A percentile compares a stretch with the other conserved stretches of the same genome.
These are phyloP conservation scores for Metrosideros polymorpha DNA, from an alignment of 441 rosid species.

Conservation along the genomic window DNA sequence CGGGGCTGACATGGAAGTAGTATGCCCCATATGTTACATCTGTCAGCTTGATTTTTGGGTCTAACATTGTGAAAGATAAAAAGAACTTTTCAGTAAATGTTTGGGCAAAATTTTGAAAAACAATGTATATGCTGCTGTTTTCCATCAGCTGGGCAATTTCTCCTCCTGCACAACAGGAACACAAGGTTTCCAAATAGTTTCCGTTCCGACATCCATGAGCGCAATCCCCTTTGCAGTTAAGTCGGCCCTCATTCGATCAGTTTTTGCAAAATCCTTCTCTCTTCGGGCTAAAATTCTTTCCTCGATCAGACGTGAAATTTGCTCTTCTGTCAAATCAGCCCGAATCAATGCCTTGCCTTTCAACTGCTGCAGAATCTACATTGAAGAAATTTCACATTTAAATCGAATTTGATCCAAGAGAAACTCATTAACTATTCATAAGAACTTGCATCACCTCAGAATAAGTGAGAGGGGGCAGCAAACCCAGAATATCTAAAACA, in stretches of 20 bases:
- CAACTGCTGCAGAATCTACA: slow-evolving; percentile 47
- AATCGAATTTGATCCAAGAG: neutral
- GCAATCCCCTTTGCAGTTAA: slow-evolving; percentile 61
- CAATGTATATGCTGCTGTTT: neutral
- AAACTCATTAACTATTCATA: neutral
- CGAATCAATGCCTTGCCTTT: slow-evolving; percentile 58
- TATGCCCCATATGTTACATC: neutral
- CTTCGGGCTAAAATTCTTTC: slow-evolving; percentile 56
- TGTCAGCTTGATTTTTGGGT: neutral
- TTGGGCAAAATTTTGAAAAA: neutral
- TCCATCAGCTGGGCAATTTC: slow-evolving; percentile 1
- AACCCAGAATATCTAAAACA: slow-evolving; percentile 51
- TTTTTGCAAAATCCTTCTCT: slow-evolving; percentile 53
- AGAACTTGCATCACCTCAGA: slow-evolving; percentile 27
- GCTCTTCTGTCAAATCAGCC: slow-evolving; percentile 50
- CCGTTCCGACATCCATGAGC: slow-evolving; percentile 68
- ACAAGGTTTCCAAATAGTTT: slow-evolving; percentile 83
- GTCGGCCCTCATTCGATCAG: slow-evolving; percentile 67
- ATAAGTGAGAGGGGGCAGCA: slow-evolving; percentile 42
- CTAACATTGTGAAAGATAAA: neutral
- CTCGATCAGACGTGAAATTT: slow-evolving; percentile 33
- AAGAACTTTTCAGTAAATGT: neutral
- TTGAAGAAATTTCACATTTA: neutral
- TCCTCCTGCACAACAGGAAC: slow-evolving; percentile 28
- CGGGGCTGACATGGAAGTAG: neutral